Base-by-base conservation (phyloP, 1,139 yeast genomes). In the Yamadazyma dendronema region DNA sequence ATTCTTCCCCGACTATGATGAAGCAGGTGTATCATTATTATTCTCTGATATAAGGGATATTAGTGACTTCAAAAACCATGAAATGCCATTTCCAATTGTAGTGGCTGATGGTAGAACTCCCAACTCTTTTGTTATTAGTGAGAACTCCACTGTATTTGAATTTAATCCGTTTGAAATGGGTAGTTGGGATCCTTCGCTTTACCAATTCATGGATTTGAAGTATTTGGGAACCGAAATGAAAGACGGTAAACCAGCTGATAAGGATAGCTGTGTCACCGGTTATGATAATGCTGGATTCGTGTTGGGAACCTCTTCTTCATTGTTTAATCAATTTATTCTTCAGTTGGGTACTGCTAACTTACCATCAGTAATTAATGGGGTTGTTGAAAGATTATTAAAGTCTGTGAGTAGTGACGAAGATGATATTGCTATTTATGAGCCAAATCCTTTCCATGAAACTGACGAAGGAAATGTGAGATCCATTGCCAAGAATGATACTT, bases 231-330 rank as follows among this genome's bases (percentile, higher is more conserved):
- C 94, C 1, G 60, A 72, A n/a, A 71, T 79, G 22, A 55, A 65
- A 16, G 69, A 77, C 46, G 96, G 95, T 36, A 48, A 59, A 17
- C 77, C 82, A 10, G 52, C 50, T 8, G 48, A 53, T 38, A 19
- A 19, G 9, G 59, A 53, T 31, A 49, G 48, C 13, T 87, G 95
- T 65, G 62, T 78, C 44, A 74, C 68, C 4, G 95, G 95, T 1
- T 82, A 73, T 46, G 95, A 86, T 61, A 86, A 86, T 55, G 85
- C 88, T n/a, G 95, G 94, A 2, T 86, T 78, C 54, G 69, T 84
- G 31, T 65, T 85, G 69, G 96, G 95, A 31, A 83, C 95, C 3
- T 84, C 95, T 0, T 84, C 95, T 0, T 72, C 94, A 0, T 67
- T 89, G 40, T 88, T 88, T 65, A 87, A 87, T 61, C 84, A 83